These are phyloP conservation scores for Lablab purpureus DNA, from an alignment of 306 rosid species.

Conservation along the genomic window DNA sequence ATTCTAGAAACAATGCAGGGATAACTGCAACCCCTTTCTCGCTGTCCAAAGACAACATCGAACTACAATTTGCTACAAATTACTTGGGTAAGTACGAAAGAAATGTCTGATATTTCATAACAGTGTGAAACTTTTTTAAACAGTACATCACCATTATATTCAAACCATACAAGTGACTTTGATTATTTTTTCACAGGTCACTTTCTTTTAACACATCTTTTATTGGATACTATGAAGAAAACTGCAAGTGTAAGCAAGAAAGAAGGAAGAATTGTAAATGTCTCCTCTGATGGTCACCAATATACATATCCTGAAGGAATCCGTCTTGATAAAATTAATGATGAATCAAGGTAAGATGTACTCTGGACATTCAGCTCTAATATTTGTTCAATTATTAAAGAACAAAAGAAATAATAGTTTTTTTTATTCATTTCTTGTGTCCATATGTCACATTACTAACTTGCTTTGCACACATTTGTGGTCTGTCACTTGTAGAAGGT, in stretches of 20 bases:
- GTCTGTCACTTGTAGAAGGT: not conserved
- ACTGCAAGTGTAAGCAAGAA: constrained; percentile 63
- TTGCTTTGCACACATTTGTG: not conserved
- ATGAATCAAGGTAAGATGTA: constrained; percentile 66
- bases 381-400: not conserved
- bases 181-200: constrained; percentile 63
- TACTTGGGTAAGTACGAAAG: constrained; percentile 60
- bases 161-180: not conserved
- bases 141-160: no score
- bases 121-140: not conserved
- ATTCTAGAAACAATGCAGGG: constrained; percentile 88
- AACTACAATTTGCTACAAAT: constrained; percentile 89
- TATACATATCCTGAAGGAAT: constrained; percentile 77
- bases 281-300: constrained; percentile 79
- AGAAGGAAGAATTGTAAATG: constrained; percentile 85
- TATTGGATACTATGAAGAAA: constrained; percentile 83
- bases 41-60: constrained; percentile 80
- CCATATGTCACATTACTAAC: not conserved
- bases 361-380: not conserved
- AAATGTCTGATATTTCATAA: not conserved
- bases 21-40: constrained; percentile 70
- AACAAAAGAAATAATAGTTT: not conserved
- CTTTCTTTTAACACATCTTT: constrained; percentile 85
- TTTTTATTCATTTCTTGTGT: not conserved
- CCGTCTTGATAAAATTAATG: constrained; percentile 65